A percentile compares a stretch with the other conserved stretches of the same genome.
Conservation (phyloP, 2,329 filamentous ascomycete genomes). For the Hypoxylon sp. region DNA sequence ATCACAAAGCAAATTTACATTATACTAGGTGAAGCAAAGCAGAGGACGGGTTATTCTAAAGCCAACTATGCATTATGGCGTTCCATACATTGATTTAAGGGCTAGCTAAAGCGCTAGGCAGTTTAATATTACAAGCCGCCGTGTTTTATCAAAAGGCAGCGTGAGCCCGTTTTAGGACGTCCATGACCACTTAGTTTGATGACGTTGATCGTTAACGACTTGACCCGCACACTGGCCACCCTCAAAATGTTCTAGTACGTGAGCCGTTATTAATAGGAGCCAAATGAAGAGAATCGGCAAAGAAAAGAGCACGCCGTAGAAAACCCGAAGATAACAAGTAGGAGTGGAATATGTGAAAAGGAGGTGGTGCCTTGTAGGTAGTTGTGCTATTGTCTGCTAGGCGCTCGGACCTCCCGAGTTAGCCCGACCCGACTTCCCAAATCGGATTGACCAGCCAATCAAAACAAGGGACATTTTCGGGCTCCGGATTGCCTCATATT, state of each 20-base stretch:
- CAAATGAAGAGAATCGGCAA: background rate
- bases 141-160: background rate
- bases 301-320: background rate
- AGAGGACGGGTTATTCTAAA: background rate
- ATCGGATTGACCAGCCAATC: background rate
- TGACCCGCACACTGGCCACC: background rate
- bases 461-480: background rate
- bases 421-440: background rate
- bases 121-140: background rate
- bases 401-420: too few relatives aligned
- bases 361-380: too few relatives aligned
- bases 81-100: background rate
- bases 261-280: background rate
- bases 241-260: background rate
- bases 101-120: background rate
- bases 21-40: background rate
- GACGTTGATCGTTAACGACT: background rate
- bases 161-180: background rate
- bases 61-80: background rate
- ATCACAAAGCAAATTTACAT: background rate
- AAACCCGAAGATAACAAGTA: background rate
- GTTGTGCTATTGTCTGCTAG: too few relatives aligned
- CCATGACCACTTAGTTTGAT: background rate
- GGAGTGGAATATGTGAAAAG: too few relatives aligned
- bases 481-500: background rate